Evolutionary conservation across 2,329 filamentous ascomycete genomes (phyloP).

Genomic region (Penicillium vulpinum): DNA sequence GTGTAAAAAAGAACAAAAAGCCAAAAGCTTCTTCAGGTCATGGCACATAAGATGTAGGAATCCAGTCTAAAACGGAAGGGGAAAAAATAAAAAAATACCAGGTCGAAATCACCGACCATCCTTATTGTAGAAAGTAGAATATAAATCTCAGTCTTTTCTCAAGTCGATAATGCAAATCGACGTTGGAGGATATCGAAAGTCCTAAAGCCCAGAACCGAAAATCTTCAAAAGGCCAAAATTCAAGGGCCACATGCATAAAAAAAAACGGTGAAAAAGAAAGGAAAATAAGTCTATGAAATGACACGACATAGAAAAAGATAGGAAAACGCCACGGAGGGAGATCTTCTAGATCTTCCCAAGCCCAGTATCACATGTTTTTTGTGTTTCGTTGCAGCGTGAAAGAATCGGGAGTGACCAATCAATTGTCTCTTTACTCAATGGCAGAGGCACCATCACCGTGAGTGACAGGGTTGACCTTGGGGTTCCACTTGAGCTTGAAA

Average conservation of each 20-base stretch:
- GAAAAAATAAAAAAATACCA: too few relatives aligned
- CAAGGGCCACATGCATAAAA: constrained; percentile 2
- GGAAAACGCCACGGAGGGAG: constrained; percentile 9
- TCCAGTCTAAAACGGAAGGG: constrained; percentile 6
- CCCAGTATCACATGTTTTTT: constrained; percentile 11
- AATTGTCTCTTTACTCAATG: constrained; percentile 50
- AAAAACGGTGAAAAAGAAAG: neutral
- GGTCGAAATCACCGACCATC: constrained; percentile 18
- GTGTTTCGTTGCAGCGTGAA: constrained; percentile 14
- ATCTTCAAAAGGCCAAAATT: constrained; percentile 5
- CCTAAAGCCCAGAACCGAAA: constrained; percentile 7
- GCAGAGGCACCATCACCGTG: constrained; percentile 56
- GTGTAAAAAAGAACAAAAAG: constrained; percentile 3
- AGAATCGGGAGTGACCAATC: constrained; percentile 1
- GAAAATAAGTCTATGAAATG: constrained; percentile 13
- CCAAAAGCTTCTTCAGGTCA: constrained; percentile 3
- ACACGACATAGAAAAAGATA: neutral
- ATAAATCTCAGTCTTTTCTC: constrained; percentile 12
- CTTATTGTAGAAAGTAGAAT: constrained; percentile 6
- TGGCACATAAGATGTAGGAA: constrained; percentile 7
- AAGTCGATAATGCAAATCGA: constrained; percentile 6
- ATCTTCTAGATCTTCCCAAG: constrained; percentile 9
- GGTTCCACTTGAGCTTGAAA: constrained; percentile 72
- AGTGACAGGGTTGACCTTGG: constrained; percentile 67
- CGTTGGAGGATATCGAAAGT: constrained; percentile 18